A percentile compares a stretch with the other conserved stretches of the same genome.
These are phyloP conservation scores for Venturia effusa DNA, from an alignment of 2,329 filamentous ascomycete species.

Conservation along the genomic window DNA sequence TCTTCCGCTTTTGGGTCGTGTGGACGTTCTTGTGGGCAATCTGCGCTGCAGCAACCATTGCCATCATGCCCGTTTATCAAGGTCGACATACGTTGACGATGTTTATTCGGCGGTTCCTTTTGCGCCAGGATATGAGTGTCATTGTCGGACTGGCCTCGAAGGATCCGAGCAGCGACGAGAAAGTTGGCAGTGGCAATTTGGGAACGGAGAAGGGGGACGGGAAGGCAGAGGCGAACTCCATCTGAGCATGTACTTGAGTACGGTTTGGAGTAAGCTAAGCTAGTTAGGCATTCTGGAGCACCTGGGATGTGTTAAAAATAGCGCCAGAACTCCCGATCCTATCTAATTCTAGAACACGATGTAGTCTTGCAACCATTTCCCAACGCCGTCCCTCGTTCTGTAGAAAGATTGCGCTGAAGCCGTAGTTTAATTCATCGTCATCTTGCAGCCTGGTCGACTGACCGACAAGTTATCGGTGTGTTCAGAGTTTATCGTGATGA, in stretches of 20 bases:
- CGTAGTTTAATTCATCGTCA: too few relatives aligned
- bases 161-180: background rate
- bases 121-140: background rate
- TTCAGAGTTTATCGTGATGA: too few relatives aligned
- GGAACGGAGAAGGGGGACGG: background rate
- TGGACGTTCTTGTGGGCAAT: conserved; percentile 6
- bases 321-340: too few relatives aligned
- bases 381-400: too few relatives aligned
- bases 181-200: background rate
- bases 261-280: background rate
- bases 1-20: conserved; percentile 8
- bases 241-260: background rate
- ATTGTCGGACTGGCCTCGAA: background rate
- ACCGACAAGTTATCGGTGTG: too few relatives aligned
- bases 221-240: background rate
- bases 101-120: background rate
- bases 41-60: background rate
- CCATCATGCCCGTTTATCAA: background rate
- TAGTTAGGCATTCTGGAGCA: too few relatives aligned
- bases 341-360: too few relatives aligned
- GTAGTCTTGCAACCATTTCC: too few relatives aligned
- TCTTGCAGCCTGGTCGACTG: too few relatives aligned
- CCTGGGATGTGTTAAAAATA: too few relatives aligned
- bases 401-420: too few relatives aligned
- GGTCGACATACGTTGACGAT: conserved; percentile 4